These are phyloP conservation scores for Gyrodon lividus DNA, from an alignment of 768 basidiomycete species.

Conservation along the genomic window DNA sequence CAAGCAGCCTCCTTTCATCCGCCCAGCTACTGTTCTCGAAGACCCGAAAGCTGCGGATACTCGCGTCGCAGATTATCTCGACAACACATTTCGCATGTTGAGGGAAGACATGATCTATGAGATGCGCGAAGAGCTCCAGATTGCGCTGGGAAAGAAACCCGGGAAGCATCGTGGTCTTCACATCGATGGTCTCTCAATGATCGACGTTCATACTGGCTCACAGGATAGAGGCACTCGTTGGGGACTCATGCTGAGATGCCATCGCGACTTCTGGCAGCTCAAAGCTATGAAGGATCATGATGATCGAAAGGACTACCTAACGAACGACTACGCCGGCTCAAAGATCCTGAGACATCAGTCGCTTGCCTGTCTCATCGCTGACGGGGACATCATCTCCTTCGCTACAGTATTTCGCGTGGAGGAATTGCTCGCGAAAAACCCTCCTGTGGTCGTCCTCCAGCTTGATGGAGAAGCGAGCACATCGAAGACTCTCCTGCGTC, in stretches of 20 bases:
- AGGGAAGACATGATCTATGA: conserved; percentile 66
- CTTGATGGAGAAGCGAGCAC: conserved; percentile 46
- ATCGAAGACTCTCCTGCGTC: conserved; percentile 38
- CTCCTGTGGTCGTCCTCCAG: conserved; percentile 54
- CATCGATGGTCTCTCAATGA: conserved; percentile 38
- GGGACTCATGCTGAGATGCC: conserved; percentile 42
- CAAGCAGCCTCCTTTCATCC: conserved; percentile 49
- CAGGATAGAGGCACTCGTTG: conserved; percentile 35
- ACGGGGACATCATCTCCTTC: conserved; percentile 50
- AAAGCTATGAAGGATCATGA: conserved; percentile 23
- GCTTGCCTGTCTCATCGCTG: conserved; percentile 51
- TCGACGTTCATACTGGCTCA: conserved; percentile 38
- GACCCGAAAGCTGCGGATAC: conserved; percentile 38
- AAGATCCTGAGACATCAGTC: conserved; percentile 56
- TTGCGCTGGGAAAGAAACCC: conserved; percentile 41
- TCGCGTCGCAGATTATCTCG: conserved; percentile 51
- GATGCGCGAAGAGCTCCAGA: conserved; percentile 56
- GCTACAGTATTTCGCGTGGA: conserved; percentile 56
- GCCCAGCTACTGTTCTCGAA: conserved; percentile 43
- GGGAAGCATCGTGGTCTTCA: conserved; percentile 40
- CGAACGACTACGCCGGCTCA: conserved; percentile 32
- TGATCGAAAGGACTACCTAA: conserved; percentile 39
- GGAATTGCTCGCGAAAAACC: conserved; percentile 44
- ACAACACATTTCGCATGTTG: conserved; percentile 65
- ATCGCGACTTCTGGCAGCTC: conserved; percentile 38